phyloP scores from a whole-genome alignment of 257 asterid species.

The Dorcoceras hygrometricum region DNA sequence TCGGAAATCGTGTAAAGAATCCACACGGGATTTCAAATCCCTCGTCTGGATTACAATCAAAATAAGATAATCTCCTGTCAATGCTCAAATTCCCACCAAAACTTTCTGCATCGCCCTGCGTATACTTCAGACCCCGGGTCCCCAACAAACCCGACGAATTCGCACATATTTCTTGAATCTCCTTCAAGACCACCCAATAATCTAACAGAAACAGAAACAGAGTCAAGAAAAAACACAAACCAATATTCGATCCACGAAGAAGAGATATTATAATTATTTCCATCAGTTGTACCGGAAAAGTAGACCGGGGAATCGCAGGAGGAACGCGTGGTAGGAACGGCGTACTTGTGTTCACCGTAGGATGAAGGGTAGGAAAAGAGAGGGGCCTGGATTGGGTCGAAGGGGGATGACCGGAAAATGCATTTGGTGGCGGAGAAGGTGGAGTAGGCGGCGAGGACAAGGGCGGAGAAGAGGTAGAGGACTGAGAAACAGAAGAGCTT shows the following conservation, averaged over 20 bases:
- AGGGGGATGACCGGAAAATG: conserved; percentile 65
- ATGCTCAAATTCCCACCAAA: conserved; percentile 79
- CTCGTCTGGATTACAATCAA: conserved; percentile 37
- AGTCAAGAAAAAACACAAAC: conserved; percentile 1
- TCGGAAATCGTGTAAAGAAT: conserved; percentile 58
- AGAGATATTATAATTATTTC: not conserved
- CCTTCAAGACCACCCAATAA: conserved; percentile 51
- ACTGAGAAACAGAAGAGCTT: conserved; percentile 74
- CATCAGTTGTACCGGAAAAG: conserved; percentile 62
- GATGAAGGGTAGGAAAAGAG: conserved; percentile 74
- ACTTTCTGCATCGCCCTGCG: conserved; percentile 43
- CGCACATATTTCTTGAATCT: conserved; percentile 32
- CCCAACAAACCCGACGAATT: conserved; percentile 37
- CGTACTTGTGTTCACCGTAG: conserved; percentile 87
- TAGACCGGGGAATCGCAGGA: conserved; percentile 75
- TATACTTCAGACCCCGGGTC: conserved; percentile 40
- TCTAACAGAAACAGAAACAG: conserved; percentile 38
- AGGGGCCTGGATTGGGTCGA: conserved; percentile 63
- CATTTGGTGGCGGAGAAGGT: conserved; percentile 60
- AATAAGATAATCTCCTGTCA: conserved; percentile 47
- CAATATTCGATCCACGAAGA: not conserved
- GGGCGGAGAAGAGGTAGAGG: conserved; percentile 59
- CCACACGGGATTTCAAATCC: conserved; percentile 71
- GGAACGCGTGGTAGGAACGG: conserved; percentile 74
- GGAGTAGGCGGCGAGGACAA: conserved; percentile 47